Conservation (phyloP, 2,329 filamentous ascomycete genomes). For the Claviceps monticola region DNA sequence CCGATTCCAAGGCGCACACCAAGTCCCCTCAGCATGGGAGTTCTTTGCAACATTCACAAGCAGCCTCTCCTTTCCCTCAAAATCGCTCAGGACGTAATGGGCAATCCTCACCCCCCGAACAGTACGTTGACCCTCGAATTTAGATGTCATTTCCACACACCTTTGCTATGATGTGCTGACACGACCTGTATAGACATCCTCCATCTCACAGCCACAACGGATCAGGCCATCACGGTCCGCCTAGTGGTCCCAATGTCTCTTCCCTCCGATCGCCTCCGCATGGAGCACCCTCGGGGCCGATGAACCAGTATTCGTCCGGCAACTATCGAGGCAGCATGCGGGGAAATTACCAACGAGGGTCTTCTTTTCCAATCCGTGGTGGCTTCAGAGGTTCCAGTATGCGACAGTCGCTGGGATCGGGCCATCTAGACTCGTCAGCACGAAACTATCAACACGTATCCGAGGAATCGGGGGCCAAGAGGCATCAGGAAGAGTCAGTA, state of each 20-base stretch:
- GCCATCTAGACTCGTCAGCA: conserved; percentile 10
- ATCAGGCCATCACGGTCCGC: conserved; percentile 31
- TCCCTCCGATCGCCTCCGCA: conserved; percentile 36
- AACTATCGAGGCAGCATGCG: conserved; percentile 21
- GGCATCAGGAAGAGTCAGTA: conserved; percentile 8
- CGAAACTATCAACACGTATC: conserved; percentile 7
- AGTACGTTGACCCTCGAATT: conserved; percentile 19
- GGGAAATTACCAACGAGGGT: conserved; percentile 32
- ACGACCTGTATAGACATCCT: conserved; percentile 28
- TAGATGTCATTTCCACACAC: background rate
- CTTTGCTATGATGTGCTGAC: conserved; percentile 4
- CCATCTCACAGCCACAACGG: conserved; percentile 45
- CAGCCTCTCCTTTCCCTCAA: conserved; percentile 27
- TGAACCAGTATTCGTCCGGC: conserved; percentile 36
- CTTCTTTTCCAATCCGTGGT: conserved; percentile 42
- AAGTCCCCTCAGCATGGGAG: conserved; percentile 29
- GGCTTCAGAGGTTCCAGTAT: conserved; percentile 39
- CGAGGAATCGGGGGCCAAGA: conserved; percentile 8
- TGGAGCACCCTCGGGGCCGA: conserved; percentile 41
- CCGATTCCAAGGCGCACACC: conserved; percentile 23
- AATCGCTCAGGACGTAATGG: conserved; percentile 26
- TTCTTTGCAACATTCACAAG: conserved; percentile 31
- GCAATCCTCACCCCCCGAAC: conserved; percentile 23
- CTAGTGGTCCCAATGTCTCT: conserved; percentile 37
- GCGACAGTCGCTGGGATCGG: conserved; percentile 60